Conservation (phyloP, 768 basidiomycete species). For the Pisolithus tinctorius region DNA sequence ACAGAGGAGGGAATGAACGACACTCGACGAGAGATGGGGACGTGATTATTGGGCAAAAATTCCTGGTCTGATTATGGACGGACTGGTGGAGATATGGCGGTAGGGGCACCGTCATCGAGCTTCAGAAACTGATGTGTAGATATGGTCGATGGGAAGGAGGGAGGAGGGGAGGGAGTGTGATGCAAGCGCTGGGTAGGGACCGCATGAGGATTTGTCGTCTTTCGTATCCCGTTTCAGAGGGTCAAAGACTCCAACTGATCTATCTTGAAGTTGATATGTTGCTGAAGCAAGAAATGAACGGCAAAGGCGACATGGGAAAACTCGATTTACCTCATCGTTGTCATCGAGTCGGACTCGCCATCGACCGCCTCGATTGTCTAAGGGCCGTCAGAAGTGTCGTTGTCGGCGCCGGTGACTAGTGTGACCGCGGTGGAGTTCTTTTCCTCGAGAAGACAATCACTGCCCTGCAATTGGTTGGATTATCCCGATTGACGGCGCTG, state of each 20-base stretch:
- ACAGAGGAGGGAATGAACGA: conserved; percentile 78
- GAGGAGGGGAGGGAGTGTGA: conserved; percentile 67
- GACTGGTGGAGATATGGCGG: conserved; percentile 30
- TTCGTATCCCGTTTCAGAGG: conserved; percentile 24
- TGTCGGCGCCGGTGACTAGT: conserved; percentile 32
- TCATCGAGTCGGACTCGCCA: conserved; percentile 58
- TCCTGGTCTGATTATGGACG: conserved; percentile 32
- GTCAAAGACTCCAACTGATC: conserved; percentile 54
- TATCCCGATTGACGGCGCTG: conserved; percentile 28
- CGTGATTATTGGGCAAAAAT: conserved; percentile 30
- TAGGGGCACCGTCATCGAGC: conserved; percentile 39
- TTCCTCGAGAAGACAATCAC: conserved; percentile 26
- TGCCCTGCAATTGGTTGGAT: conserved; percentile 33
- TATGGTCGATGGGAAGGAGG: conserved; percentile 81
- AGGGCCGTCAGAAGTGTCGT: conserved; percentile 65
- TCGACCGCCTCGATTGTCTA: conserved; percentile 88
- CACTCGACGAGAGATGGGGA: conserved; percentile 47
- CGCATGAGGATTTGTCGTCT: conserved; percentile 43
- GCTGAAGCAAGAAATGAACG: conserved; percentile 24
- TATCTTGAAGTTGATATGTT: conserved; percentile 57
- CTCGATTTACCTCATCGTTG: conserved; percentile 48
- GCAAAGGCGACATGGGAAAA: not conserved
- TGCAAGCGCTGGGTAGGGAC: conserved; percentile 38
- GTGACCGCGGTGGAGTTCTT: conserved; percentile 25
- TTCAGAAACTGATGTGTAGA: conserved; percentile 81